These are phyloP conservation scores for Serendipita sp. DNA, from an alignment of 768 basidiomycete species.

Conservation along the genomic window DNA sequence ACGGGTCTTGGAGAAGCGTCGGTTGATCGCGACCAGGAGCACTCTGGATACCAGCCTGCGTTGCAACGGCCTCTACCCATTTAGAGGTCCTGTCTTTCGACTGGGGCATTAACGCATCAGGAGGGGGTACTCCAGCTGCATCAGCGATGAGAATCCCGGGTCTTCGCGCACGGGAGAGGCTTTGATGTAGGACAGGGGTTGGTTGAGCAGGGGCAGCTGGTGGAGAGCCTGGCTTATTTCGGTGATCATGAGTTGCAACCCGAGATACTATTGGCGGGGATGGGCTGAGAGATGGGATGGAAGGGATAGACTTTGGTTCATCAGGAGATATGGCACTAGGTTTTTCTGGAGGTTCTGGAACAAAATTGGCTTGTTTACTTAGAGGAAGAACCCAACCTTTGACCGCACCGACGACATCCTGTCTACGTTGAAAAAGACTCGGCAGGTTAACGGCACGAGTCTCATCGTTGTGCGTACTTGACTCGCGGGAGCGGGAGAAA, in stretches of 20 bases:
- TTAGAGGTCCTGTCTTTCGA: not conserved
- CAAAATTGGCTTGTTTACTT: not conserved
- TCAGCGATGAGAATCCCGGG: conserved; percentile 4
- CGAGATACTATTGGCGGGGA: not conserved
- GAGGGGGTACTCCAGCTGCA: not conserved
- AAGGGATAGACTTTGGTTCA: not conserved
- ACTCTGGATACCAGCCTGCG: not conserved
- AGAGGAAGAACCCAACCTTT: not conserved
- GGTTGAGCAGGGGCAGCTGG: not conserved
- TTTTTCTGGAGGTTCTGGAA: not conserved
- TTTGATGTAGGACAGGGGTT: not conserved
- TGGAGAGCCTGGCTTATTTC: not conserved
- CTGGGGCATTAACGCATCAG: not conserved
- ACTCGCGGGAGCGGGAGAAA: not conserved
- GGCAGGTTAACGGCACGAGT: not conserved
- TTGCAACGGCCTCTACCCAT: not conserved
- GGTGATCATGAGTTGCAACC: not conserved
- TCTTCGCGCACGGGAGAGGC: not conserved
- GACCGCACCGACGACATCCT: conserved; percentile 1
- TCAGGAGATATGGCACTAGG: not conserved
- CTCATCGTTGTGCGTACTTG: not conserved
- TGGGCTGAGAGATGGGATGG: conserved; percentile 3
- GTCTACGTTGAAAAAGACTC: not conserved
- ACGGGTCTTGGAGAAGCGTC: too few species aligned
- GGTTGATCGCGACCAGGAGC: too few species aligned